Evolutionary conservation across 331 rosid genomes (phyloP), one percentile per base, ranked within the genome.

Genomic region (Malus hybrid): DNA sequence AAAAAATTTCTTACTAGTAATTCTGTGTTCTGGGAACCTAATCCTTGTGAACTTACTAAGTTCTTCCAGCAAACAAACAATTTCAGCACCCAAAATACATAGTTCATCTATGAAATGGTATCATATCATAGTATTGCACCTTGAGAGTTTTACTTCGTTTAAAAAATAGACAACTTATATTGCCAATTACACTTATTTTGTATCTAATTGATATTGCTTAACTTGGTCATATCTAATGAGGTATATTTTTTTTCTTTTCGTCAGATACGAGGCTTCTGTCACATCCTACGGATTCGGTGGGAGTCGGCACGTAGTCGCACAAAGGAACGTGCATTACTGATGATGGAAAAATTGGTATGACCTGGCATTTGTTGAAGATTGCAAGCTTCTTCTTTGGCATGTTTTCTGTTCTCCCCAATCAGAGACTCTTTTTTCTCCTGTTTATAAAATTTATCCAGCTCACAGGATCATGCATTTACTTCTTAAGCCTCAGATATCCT

Each of bases 281-380:
- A 92, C 75, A 81, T 83, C 77, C 80, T 94, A 78, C 97, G 99
- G 64, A 84, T 92, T 73, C 89, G 96, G 78, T 94, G 96, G 99
- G 99, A 94, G 84, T 90, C 96, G 1, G 76, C 88, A 55, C 97
- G 99, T 34, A 88, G 88, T 83, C 96, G 91, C 75, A 94, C 99
- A 14, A 94, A 84, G 88, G 96, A 88, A 86, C 96, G 97, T 68
- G 95, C 97, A 65, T 84, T 94, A 73, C 63, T 82, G 76, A 90
- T 85, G 96, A 94, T 94, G 97, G 95, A 94, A 48, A 86, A 85
- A 82, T 77, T 94, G 90, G 99, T 94, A 94, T 63, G 90, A 57
- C 55, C 62, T 65, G 52, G 44, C 73, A 55, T 65, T 65, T 61
- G 10, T 59, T 32, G 42, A 50, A 44, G 29, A 7, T 55, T 33